Evolutionary conservation across 2,329 filamentous ascomycete species (phyloP), one percentile per base, ranked within the genome.

Genomic region (Aspergillus chevalieri): DNA sequence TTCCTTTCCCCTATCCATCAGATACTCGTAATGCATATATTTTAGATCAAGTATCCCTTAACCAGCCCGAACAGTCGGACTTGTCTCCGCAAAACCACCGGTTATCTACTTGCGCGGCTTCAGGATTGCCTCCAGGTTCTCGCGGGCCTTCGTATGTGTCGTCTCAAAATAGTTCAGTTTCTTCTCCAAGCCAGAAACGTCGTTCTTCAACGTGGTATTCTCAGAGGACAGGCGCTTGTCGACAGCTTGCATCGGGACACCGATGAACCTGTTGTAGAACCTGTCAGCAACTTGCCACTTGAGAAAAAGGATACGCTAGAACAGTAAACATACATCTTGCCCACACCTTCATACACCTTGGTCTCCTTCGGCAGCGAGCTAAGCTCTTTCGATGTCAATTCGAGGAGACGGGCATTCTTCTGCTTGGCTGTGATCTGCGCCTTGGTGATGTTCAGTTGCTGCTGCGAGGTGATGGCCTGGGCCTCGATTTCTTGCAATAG

Each of bases 81-180:
- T 28, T n/a, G 33, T 36, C 30, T 39, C 26, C 24, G 26, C 6
- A 36, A 44, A 15, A 19, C 4, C 4, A 22, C 26, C 12, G 21
- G n/a, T 43, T n/a, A 7, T 24, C 58, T 58, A 67, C 53, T 58
- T 63, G 14, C 73, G 75, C 46, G 79, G 72, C 65, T 81, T 81
- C 64, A 97, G 79, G 66, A 97, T 92, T 70, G 90, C 86, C 67
- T 95, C 86, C 59, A 97, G 86, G 65, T 95, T 89, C 58, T 91
- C 84, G 60, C 86, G 84, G 71, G 90, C 95, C 65, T 97, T 98
- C 75, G 94, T 90, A 67, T 89, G 87, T 45, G 93, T 97, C 50
- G 89, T 95, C 75, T 97, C 92, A 42, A 97, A 78, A 65, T 96
- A 97, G 60, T 92, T 83, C 61, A 96, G 76, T 69, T 89, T 90